Conservation (phyloP, 2,329 filamentous ascomycete genomes). For the Fusarium tanahbumbuense region DNA sequence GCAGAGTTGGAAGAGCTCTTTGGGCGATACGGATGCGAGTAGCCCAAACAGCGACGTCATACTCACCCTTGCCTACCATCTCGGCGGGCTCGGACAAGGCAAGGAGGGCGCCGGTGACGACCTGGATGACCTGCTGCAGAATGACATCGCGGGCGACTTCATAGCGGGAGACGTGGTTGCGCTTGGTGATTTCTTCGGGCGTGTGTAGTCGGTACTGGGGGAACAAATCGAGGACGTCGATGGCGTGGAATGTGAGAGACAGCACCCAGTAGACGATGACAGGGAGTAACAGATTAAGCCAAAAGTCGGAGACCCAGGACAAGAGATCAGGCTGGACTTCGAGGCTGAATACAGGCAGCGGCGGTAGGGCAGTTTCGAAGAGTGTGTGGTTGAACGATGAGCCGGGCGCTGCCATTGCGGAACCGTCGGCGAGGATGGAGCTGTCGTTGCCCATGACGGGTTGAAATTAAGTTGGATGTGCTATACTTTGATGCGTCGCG, state of each 20-base stretch:
- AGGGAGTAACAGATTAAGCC: constrained; percentile 79
- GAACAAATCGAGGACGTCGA: constrained; percentile 88
- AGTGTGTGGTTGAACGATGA: constrained; percentile 61
- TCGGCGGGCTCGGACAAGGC: constrained; percentile 79
- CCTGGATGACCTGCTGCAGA: constrained; percentile 91
- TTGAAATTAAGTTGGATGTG: constrained; percentile 14
- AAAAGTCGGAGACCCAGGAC: constrained; percentile 82
- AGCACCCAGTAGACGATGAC: constrained; percentile 89
- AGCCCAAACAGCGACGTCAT: constrained; percentile 92
- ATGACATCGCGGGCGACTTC: constrained; percentile 92
- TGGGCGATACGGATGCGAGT: constrained; percentile 83
- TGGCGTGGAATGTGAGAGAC: constrained; percentile 86
- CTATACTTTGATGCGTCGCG: constrained; percentile 29
- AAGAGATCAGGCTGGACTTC: constrained; percentile 77
- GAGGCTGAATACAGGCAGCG: constrained; percentile 84
- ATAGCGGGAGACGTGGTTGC: constrained; percentile 86
- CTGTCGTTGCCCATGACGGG: constrained; percentile 56
- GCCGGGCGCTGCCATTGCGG: constrained; percentile 54
- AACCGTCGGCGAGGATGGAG: constrained; percentile 46
- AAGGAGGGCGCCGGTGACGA: constrained; percentile 74
- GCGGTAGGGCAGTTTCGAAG: constrained; percentile 74
- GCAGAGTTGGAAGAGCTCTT: constrained; percentile 76
- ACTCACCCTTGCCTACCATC: constrained; percentile 80
- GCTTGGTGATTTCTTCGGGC: constrained; percentile 86
- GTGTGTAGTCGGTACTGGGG: constrained; percentile 95